Evolutionary conservation across 2,329 filamentous ascomycete species (phyloP).

Genomic region (Ustulina deusta): DNA sequence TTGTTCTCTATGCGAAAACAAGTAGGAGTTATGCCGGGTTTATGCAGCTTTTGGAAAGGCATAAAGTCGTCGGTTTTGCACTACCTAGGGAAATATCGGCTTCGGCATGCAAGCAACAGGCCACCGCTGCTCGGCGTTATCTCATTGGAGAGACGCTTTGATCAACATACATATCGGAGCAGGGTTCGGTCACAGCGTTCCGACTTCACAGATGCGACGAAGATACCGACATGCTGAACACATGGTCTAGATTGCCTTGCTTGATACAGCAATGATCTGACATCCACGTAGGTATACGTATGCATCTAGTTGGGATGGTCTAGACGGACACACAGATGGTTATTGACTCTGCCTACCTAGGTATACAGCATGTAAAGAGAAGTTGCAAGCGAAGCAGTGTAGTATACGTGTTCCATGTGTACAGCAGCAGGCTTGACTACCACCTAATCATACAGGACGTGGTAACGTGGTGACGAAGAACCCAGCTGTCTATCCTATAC

Average conservation of each 20-base stretch:
- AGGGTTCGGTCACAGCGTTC: constrained; percentile 23
- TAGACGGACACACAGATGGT: background rate
- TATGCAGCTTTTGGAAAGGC: background rate
- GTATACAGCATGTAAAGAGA: background rate
- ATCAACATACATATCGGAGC: background rate
- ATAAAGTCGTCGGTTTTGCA: background rate
- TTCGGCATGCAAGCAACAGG: constrained; percentile 15
- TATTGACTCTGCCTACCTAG: background rate
- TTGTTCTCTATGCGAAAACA: background rate
- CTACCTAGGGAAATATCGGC: constrained; percentile 2
- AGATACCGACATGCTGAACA: background rate
- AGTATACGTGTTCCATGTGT: background rate
- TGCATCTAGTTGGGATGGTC: background rate
- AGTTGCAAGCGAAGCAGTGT: constrained; percentile 1
- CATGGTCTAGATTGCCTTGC: background rate
- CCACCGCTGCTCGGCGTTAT: background rate
- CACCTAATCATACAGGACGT: background rate
- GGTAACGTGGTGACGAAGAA: background rate
- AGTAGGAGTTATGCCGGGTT: background rate
- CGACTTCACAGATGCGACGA: background rate
- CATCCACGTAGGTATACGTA: background rate
- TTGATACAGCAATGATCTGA: constrained; percentile 10
- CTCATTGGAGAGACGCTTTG: background rate
- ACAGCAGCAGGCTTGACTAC: background rate
- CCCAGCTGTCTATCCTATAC: background rate